Base-by-base conservation (phyloP, 2,329 filamentous ascomycete genomes). In the Hypocrella siamensis region DNA sequence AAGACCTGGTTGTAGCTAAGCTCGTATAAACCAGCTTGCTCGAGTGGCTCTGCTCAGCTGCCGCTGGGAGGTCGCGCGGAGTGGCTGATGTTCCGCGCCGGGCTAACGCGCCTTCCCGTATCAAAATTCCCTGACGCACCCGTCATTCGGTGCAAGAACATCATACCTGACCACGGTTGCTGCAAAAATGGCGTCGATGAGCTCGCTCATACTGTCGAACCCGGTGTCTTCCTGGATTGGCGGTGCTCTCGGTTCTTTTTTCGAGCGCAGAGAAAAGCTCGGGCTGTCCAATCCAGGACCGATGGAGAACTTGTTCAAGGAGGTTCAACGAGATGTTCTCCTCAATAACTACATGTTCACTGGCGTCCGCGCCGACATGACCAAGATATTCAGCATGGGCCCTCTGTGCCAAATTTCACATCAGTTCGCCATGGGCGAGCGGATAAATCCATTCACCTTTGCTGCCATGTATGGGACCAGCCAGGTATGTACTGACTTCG, bases 351-450 rank as follows among this genome's bases (percentile, higher is more conserved):
- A 84, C 58, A 92, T 90, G 75, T 96, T 98, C 67, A 81, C 83
- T 28, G 90, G 90, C 49, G 71, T 98, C 56, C 82, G 88, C 53
- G 92, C 88, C 56, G 90, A 98, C 59, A 67, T 96, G 54, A 94
- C 85, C 54, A 96, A 94, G 69, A 77, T 84, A 52, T 93, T 96
- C 63, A 90, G 85, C 69, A 74, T 93, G 56, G 74, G 77, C 35
- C 90, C 90, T 36, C 65, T 96, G 44, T 98, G 98, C 69, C 88
- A 96, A 61, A 81, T 94, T 46, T 94, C 88, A 42, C 90, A 98
- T 63, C 83, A 90, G 46, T 90, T 98, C 57, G 79, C 88, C 34
- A 83, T 94, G 73, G 88, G 90, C 46, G 84, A 93, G 60, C 76
- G 80, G 44, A 67, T 93, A 56, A 86, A 86, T 54, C 90, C 90